Evolutionary conservation across 192 early-diverging fungal genomes (phyloP).

Genomic region (Coemansia sp.): DNA sequence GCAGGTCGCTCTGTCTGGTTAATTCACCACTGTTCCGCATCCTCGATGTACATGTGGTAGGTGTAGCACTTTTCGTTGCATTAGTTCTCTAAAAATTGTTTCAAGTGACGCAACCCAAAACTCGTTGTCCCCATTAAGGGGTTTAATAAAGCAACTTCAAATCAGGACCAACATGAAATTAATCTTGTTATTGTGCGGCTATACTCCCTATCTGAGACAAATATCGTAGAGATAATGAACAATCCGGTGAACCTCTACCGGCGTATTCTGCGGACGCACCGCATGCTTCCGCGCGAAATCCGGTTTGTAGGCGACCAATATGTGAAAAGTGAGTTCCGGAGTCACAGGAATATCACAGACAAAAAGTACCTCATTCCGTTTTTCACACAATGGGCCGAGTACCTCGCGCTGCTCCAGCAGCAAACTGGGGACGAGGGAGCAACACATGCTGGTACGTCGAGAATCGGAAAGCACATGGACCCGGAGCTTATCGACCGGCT

Average conservation of each 20-base stretch:
- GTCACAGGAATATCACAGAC: constrained; percentile 40
- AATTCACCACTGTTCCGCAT: too few relatives aligned
- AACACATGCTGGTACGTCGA: not conserved
- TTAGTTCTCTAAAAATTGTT: too few relatives aligned
- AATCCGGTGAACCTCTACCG: constrained; percentile 37
- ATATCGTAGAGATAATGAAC: constrained; percentile 4
- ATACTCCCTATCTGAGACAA: too few relatives aligned
- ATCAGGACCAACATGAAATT: too few relatives aligned
- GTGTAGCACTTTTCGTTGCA: too few relatives aligned
- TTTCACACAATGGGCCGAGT: constrained; percentile 45
- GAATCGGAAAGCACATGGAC: constrained; percentile 38
- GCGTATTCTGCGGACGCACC: constrained; percentile 35
- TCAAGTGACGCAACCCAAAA: too few relatives aligned
- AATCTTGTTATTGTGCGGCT: too few relatives aligned
- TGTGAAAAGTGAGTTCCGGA: constrained; percentile 49
- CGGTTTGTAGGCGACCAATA: constrained; percentile 55
- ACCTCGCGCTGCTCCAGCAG: constrained; percentile 26
- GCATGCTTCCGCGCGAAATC: constrained; percentile 42
- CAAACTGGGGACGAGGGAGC: constrained; percentile 11
- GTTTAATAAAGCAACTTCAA: too few relatives aligned
- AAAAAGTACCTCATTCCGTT: constrained; percentile 39
- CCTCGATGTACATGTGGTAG: too few relatives aligned
- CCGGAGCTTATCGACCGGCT: constrained; percentile 28
- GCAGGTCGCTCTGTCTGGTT: too few relatives aligned
- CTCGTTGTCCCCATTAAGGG: too few relatives aligned